These are phyloP conservation scores for Wickerhamomyces strasburgensis DNA, from an alignment of 805 yeast genomes.

Conservation along the genomic window DNA sequence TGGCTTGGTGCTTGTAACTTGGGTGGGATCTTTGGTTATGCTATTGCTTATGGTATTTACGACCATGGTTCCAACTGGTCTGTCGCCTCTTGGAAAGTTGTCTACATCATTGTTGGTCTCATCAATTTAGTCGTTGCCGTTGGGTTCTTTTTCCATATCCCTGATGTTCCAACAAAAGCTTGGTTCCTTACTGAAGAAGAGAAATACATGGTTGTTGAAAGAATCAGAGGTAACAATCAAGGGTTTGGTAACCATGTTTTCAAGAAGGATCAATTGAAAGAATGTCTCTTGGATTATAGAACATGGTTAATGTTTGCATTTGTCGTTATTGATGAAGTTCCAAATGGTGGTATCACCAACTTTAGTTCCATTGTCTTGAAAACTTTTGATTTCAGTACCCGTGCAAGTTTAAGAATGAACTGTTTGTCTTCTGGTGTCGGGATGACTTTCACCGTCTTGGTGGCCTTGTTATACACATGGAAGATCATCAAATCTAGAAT, in stretches of 20 bases:
- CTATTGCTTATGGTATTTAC: slow-evolving; percentile 51
- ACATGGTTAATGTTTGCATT: slow-evolving; percentile 43
- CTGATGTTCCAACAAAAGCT: slow-evolving; percentile 50
- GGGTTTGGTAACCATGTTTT: slow-evolving; percentile 54
- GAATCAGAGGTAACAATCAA: slow-evolving; percentile 49
- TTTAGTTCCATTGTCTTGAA: slow-evolving; percentile 18
- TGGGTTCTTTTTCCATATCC: slow-evolving; percentile 43
- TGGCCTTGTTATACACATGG: slow-evolving; percentile 21
- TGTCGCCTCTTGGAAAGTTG: slow-evolving; percentile 53
- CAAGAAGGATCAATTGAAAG: slow-evolving; percentile 49
- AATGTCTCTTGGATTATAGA: slow-evolving; percentile 44
- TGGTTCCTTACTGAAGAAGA: slow-evolving; percentile 44
- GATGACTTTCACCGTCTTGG: slow-evolving; percentile 22
- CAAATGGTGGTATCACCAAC: slow-evolving; percentile 43
- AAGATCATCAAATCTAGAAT: slow-evolving; percentile 22
- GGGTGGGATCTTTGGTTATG: slow-evolving; percentile 45
- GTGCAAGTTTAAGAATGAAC: slow-evolving; percentile 21
- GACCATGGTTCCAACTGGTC: slow-evolving; percentile 33
- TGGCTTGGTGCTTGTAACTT: slow-evolving; percentile 43
- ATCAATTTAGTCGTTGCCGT: slow-evolving; percentile 50
- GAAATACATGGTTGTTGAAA: slow-evolving; percentile 41
- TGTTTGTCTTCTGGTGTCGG: slow-evolving; percentile 33
- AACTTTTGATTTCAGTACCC: slow-evolving; percentile 11
- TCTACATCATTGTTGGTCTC: slow-evolving; percentile 56
- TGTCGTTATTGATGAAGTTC: slow-evolving; percentile 38